A percentile compares a stretch with the other conserved stretches of the same genome.
phyloP scores from a whole-genome alignment of 768 basidiomycete genomes.

The Mycena chlorophos region DNA sequence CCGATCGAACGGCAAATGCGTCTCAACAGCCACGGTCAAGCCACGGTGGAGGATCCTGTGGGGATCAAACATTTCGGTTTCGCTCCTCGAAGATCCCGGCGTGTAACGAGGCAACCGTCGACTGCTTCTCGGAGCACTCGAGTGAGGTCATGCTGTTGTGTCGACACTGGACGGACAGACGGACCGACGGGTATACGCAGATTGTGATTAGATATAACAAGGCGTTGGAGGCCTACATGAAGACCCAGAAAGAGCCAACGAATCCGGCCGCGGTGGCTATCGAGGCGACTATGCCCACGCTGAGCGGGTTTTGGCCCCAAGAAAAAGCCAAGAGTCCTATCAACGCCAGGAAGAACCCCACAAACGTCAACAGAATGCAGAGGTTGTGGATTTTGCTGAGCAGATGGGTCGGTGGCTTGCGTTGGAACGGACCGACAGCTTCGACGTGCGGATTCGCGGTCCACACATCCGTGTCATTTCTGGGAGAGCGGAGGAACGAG shows the following conservation, averaged over 20 bases:
- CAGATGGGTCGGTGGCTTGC: constrained; percentile 43
- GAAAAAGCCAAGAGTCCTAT: constrained; percentile 51
- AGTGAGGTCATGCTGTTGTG: not conserved
- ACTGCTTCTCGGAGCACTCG: not conserved
- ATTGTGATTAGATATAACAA: too few species aligned
- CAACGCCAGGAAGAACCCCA: constrained; percentile 53
- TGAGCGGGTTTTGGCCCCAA: constrained; percentile 48
- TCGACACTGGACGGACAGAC: too few species aligned
- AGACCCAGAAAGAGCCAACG: constrained; percentile 11
- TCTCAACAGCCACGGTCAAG: not conserved
- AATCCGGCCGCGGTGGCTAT: constrained; percentile 6
- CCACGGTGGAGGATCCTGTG: not conserved
- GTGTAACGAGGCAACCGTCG: not conserved
- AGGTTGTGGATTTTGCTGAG: constrained; percentile 50
- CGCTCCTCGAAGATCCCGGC: not conserved
- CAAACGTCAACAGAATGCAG: constrained; percentile 45
- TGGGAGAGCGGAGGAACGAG: not conserved
- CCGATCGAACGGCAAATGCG: not conserved
- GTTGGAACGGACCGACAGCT: constrained; percentile 48
- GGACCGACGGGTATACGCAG: not conserved
- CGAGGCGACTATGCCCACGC: constrained; percentile 37
- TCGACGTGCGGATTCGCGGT: constrained; percentile 52
- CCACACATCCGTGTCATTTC: constrained; percentile 32
- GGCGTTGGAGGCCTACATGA: too few species aligned
- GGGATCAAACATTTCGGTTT: not conserved